Conservation (phyloP, 768 basidiomycete genomes). For the Melanogaster broomeanus region DNA sequence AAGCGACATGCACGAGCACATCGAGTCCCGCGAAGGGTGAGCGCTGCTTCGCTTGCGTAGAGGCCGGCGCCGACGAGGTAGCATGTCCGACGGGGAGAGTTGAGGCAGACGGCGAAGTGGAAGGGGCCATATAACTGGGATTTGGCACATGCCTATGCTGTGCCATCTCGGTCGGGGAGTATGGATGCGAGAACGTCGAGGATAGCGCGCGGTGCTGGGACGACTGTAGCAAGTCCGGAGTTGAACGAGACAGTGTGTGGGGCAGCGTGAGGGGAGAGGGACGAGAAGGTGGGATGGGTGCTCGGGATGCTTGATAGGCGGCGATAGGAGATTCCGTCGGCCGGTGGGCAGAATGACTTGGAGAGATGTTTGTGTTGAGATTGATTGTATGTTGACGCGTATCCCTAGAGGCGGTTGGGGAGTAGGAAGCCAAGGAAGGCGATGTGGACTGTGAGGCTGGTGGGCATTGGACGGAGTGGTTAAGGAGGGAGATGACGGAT, state of each 20-base stretch:
- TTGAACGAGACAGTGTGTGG: neutral
- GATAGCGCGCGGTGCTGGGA: constrained; percentile 4
- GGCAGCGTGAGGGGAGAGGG: constrained; percentile 1
- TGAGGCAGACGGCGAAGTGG: neutral
- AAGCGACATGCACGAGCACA: constrained; percentile 71
- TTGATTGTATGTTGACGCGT: neutral
- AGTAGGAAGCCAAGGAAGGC: neutral
- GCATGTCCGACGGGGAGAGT: neutral
- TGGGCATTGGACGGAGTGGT: neutral
- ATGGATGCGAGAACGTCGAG: constrained; percentile 1
- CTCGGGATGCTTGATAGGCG: constrained; percentile 13
- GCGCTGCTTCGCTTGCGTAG: constrained; percentile 19
- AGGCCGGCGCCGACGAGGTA: constrained; percentile 10
- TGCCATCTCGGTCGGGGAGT: constrained; percentile 1
- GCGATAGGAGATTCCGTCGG: constrained; percentile 1
- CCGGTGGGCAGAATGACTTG: neutral
- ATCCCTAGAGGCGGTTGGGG: neutral
- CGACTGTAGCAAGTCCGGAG: neutral
- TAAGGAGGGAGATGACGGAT: constrained; percentile 3
- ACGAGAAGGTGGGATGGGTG: constrained; percentile 6
- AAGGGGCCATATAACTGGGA: neutral
- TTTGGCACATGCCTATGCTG: constrained; percentile 12
- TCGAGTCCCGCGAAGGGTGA: constrained; percentile 47
- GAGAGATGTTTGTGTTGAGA: neutral
- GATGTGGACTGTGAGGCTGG: constrained; percentile 1